A percentile compares a stretch with the other conserved stretches of the same genome.
Evolutionary conservation across 73 alveolate species (phyloP).

Genomic region (Paramecium pentaurelia): DNA sequence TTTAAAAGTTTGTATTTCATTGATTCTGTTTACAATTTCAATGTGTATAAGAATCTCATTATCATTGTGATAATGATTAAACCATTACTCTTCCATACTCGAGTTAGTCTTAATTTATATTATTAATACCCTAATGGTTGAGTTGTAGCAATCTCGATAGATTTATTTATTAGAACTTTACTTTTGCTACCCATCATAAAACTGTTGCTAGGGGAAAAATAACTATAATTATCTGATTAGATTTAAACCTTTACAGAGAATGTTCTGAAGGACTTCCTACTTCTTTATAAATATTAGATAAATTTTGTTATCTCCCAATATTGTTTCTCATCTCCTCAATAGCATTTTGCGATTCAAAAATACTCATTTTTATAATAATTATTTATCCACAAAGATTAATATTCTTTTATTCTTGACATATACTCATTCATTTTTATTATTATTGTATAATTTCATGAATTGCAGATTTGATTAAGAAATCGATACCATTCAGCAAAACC

Average conservation of each 20-base stretch:
- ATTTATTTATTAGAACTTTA: not conserved
- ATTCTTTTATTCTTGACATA: not conserved
- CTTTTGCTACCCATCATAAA: not conserved
- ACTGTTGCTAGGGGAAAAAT: conserved; percentile 7
- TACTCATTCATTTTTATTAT: not conserved
- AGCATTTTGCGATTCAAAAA: not conserved
- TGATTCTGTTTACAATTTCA: conserved; percentile 6
- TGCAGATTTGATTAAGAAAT: not conserved
- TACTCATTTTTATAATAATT: not conserved
- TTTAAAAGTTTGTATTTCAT: not conserved
- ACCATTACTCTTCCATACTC: conserved; percentile 4
- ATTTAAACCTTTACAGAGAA: not conserved
- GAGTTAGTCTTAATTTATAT: not conserved
- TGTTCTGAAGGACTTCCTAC: conserved; percentile 4
- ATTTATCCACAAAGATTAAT: not conserved
- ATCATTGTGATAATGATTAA: conserved; percentile 13
- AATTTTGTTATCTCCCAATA: not conserved
- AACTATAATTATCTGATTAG: not conserved
- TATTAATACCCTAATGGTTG: not conserved
- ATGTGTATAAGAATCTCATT: not conserved
- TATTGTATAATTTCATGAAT: not conserved
- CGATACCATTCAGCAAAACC: not conserved
- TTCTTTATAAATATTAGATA: not conserved
- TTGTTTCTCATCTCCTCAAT: not conserved
- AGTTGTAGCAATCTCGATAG: not conserved